Base-by-base conservation (phyloP, 1,284 basidiomycete genomes). In the Porodaedalea pini region DNA sequence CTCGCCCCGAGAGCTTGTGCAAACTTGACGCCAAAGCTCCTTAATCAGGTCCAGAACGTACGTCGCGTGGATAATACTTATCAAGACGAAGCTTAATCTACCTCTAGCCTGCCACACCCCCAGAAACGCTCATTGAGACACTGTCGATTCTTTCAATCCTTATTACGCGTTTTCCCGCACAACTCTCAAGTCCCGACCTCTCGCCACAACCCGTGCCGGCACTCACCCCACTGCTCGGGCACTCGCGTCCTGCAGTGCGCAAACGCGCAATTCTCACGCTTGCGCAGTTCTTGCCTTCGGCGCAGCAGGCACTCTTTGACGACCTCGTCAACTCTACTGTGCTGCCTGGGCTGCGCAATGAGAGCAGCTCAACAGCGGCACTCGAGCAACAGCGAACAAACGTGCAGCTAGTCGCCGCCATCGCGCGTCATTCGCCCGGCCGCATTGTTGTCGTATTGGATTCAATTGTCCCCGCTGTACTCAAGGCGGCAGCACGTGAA, bases 141-240 rank as follows among this genome's bases (percentile, higher is more conserved):
- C 79, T 98, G 10, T 89, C 94, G 40, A 94, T 96, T 57, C 78
- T 98, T 17, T 88, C 92, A 7, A 96, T 98, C 68, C 82, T 98
- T 61, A 92, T 95, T 69, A 81, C 81, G 60, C 88, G 94, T 41
- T 96, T 96, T 77, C 88, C 90, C 11, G 73, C 56, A 76, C 82
- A 4, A 69, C 70, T 66, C 68, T 83, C 63, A 65, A 74, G 61
- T 75, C 83, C 58, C 72, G 53, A 64, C 3, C 63, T 80, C 0
- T 78, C 81, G 58, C 66, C 66, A 13, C 67, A 83, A 15, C 88
- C 92, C 2, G 76, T 97, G 11, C 70, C 77, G 11, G 83, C 88
- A 15, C 81, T 97, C 47, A 82, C 86, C 0, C 86, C 88, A 36
- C 80, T 96, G 27, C 80, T 97, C 25, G 78, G 78, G 7, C 86